Evolutionary conservation across 2,329 filamentous ascomycete genomes (phyloP).

Genomic region (Chrysoporthe puriensis): DNA sequence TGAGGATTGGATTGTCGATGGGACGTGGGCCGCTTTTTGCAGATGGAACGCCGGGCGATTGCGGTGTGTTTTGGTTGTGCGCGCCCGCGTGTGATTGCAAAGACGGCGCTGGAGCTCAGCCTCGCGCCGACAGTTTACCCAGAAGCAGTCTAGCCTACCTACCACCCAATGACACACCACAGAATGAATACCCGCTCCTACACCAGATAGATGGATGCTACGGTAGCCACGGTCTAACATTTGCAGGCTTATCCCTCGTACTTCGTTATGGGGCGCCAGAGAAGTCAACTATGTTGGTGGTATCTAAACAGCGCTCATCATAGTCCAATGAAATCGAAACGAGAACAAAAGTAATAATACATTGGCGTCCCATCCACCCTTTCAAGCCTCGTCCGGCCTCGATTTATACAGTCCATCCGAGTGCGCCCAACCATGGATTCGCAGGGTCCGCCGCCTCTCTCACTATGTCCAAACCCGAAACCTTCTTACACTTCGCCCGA

Average conservation of each 20-base stretch:
- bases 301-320: constrained; percentile 20
- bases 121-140: neutral
- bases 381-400: neutral
- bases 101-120: neutral
- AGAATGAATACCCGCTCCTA: neutral
- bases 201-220: no score
- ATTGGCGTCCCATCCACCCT: constrained; percentile 2
- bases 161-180: no score
- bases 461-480: constrained; percentile 1
- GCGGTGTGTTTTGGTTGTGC: constrained; percentile 6
- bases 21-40: constrained; percentile 11
- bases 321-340: neutral
- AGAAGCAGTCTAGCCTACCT: neutral
- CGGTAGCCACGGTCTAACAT: neutral
- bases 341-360: constrained; percentile 5
- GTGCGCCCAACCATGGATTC: neutral
- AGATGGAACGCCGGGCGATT: constrained; percentile 18
- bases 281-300: constrained; percentile 19
- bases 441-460: neutral
- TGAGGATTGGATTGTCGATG: neutral
- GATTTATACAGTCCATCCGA: constrained; percentile 1
- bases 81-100: constrained; percentile 21
- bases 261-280: neutral
- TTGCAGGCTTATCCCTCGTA: neutral
- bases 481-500: neutral